A percentile compares a stretch with the other conserved stretches of the same genome.
Conservation (phyloP, 805 yeast species). For the Yarrowia bubula region DNA sequence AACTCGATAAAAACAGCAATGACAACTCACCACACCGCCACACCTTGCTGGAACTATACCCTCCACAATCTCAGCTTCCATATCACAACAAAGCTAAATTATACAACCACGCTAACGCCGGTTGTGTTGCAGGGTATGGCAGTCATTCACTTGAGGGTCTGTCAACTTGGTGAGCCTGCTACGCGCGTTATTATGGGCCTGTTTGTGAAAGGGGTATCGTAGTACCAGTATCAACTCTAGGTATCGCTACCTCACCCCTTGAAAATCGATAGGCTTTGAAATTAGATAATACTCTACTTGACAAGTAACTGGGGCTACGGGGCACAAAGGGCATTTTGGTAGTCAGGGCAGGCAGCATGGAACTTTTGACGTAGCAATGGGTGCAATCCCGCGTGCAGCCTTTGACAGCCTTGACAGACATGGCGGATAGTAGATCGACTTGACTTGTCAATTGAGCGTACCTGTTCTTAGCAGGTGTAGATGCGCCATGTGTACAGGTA, state of each 20-base stretch:
- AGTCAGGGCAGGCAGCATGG: conserved; percentile 12
- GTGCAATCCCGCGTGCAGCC: too few relatives aligned
- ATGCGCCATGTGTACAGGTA: too few relatives aligned
- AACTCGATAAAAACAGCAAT: too few relatives aligned
- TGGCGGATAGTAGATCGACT: too few relatives aligned
- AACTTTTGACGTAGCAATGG: neutral
- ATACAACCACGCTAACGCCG: neutral
- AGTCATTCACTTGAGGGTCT: too few relatives aligned
- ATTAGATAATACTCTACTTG: neutral
- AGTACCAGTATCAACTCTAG: too few relatives aligned
- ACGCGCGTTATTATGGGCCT: neutral
- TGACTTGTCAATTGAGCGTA: too few relatives aligned
- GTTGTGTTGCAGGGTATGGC: neutral
- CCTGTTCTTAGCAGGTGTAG: too few relatives aligned
- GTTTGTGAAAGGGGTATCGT: neutral
- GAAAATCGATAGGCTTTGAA: neutral
- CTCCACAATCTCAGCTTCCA: neutral
- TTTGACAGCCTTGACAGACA: too few relatives aligned
- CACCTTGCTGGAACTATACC: too few relatives aligned
- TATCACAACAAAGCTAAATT: neutral
- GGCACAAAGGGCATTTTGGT: neutral
- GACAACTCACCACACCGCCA: too few relatives aligned
- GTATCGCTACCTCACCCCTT: neutral
- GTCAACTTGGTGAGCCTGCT: too few relatives aligned
- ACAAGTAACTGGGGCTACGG: neutral